Evolutionary conservation across 805 yeast species (phyloP), one percentile per base, ranked within the genome.

Genomic region (Candida odintsovae): DNA sequence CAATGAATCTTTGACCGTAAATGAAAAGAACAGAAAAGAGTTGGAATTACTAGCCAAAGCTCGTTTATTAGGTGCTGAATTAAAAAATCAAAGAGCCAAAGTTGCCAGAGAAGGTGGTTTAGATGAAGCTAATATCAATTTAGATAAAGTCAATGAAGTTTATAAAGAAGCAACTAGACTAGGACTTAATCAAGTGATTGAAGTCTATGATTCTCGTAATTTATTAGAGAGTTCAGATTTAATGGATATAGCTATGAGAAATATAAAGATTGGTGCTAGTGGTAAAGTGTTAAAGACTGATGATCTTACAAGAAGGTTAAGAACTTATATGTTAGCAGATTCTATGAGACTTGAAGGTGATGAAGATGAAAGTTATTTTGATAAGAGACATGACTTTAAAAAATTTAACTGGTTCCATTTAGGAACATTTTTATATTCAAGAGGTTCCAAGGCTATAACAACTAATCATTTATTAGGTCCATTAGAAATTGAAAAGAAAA

Each of bases 381-480:
- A 54, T 2, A 42, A 50, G 12, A 58, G 59, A 44, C 58, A 63
- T 36, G 56, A 57, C 1, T 80, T 78, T 56, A 67, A 70, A 26
- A 69, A 70, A 19, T 72, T 71, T 51, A 74, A 83, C 57, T 84
- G 90, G 88, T 61, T 76, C 35, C 67, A 70, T 43, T 59, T 83
- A 21, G 90, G 90, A 0, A 62, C 75, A 2, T 57, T 80, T 26
- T 77, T 71, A 52, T 65, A 73, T 50, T 62, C 70, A 49, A 57
- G 73, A 29, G 75, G 83, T 46, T 58, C 58, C 4, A 70, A 73
- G 42, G 72, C 85, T 0, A 63, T 72, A 0, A 73, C 78, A 0
- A 66, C 72, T 19, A 86, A 82, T 51, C 86, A 83, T 58, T 63
- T 88, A 50, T 67, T 81, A 45, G 95, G 95, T 0, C 90, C 95